phyloP scores from a whole-genome alignment of 352 stramenopile genomes.

The Plasmopara viticola region DNA sequence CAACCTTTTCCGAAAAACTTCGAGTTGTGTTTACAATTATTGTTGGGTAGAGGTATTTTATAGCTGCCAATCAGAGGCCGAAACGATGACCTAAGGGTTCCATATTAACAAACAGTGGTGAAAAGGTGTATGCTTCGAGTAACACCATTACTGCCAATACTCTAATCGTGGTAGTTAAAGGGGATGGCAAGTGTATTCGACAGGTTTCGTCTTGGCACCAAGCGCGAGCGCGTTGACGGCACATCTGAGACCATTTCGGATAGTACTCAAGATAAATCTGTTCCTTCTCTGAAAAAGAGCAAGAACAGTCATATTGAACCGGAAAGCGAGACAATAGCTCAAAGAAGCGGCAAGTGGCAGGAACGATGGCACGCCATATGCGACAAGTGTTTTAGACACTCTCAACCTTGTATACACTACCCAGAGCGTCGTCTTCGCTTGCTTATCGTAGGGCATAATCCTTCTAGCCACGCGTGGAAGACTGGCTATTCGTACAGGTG shows the following conservation, averaged over 20 bases:
- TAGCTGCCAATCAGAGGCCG: too few relatives aligned
- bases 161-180: background rate
- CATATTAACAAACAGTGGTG: background rate
- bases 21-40: too few relatives aligned
- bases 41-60: too few relatives aligned
- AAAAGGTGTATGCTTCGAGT: background rate
- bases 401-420: slow-evolving; percentile 50
- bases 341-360: slow-evolving; percentile 52
- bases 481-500: slow-evolving; percentile 61
- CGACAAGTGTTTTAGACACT: slow-evolving; percentile 50
- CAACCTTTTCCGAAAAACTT: too few relatives aligned
- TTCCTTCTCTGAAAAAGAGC: slow-evolving; percentile 5
- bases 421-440: slow-evolving; percentile 60
- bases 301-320: slow-evolving; percentile 8
- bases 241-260: background rate
- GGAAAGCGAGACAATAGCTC: slow-evolving; percentile 2
- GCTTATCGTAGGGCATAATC: slow-evolving; percentile 86
- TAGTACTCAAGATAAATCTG: background rate
- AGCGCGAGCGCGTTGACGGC: slow-evolving; percentile 30
- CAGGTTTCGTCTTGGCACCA: slow-evolving; percentile 53
- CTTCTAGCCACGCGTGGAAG: slow-evolving; percentile 86
- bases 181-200: slow-evolving; percentile 36
- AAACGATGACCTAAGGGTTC: background rate
- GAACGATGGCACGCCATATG: slow-evolving; percentile 81
- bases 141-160: background rate